These are phyloP conservation scores for Sonneratia caseolaris DNA, from an alignment of 345 rosid species.

Conservation along the genomic window DNA sequence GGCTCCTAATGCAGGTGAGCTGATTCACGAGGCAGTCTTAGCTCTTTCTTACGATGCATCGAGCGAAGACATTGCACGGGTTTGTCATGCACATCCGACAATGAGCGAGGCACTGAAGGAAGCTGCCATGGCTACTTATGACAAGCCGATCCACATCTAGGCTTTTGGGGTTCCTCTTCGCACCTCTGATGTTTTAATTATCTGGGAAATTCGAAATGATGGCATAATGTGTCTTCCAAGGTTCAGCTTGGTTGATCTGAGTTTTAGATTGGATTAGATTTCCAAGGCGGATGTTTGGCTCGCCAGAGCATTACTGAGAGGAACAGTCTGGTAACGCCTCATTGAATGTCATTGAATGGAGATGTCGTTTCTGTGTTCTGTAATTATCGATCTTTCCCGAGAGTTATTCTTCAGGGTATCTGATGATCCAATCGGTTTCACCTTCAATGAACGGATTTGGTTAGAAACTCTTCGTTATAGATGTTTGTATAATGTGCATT, in stretches of 20 bases:
- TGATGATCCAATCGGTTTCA: no score
- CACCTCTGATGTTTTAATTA: not conserved
- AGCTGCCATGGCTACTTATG: slow-evolving; percentile 99
- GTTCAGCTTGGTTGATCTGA: not conserved
- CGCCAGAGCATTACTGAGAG: not conserved
- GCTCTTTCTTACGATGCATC: slow-evolving; percentile 82
- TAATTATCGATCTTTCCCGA: no score
- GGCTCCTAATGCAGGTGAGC: slow-evolving; percentile 94
- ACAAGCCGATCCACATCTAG: slow-evolving; percentile 95
- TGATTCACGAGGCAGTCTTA: slow-evolving; percentile 92
- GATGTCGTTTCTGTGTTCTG: no score
- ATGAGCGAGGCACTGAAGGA: slow-evolving; percentile 99
- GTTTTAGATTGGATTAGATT: not conserved
- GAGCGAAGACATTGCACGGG: slow-evolving; percentile 93
- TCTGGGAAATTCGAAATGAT: not conserved
- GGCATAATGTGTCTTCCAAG: no score
- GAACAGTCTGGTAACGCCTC: not conserved
- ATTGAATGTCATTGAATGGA: not conserved
- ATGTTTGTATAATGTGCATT: no score
- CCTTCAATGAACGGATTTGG: no score
- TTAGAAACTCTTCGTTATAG: no score
- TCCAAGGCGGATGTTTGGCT: not conserved
- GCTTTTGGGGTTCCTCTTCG: not conserved
- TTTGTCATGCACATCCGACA: slow-evolving; percentile 99
- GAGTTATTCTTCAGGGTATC: no score